A percentile compares a stretch with the other conserved stretches of the same genome.
Evolutionary conservation across 768 basidiomycete species (phyloP).

Genomic region (Tephrocybe sp.): DNA sequence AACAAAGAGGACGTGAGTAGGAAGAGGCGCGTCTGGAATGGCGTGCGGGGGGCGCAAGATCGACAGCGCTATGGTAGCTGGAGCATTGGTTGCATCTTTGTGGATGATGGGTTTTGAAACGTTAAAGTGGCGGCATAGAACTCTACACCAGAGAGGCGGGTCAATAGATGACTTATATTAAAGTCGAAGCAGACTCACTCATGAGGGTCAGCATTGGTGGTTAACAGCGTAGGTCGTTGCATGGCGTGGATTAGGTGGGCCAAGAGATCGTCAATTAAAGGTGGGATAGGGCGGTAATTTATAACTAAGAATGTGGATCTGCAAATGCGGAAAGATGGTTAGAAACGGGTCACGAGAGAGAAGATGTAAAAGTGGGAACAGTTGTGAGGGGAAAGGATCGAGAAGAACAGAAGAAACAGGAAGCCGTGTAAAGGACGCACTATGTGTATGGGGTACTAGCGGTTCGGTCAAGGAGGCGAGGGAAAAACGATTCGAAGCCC

Average conservation of each 20-base stretch:
- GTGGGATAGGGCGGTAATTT: not conserved
- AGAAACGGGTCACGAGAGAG: slow-evolving; percentile 7
- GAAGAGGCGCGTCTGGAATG: slow-evolving; percentile 36
- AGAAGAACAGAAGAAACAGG: not conserved
- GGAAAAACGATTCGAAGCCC: too few species aligned
- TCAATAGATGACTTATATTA: not conserved
- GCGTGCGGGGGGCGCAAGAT: slow-evolving; percentile 28
- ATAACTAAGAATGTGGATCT: not conserved
- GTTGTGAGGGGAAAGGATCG: not conserved
- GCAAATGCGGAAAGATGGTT: not conserved
- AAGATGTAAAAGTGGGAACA: not conserved
- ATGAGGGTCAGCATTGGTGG: slow-evolving; percentile 27
- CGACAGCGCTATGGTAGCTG: slow-evolving; percentile 45
- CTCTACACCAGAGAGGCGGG: slow-evolving; percentile 30
- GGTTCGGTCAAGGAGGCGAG: slow-evolving; percentile 6
- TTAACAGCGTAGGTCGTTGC: slow-evolving; percentile 32
- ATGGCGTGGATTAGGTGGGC: slow-evolving; percentile 13
- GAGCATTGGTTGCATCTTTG: slow-evolving; percentile 26
- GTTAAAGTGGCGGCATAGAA: slow-evolving; percentile 44
- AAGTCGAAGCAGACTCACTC: slow-evolving; percentile 26
- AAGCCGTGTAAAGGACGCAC: slow-evolving; percentile 7
- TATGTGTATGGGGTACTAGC: slow-evolving; percentile 1
- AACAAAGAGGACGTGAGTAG: slow-evolving; percentile 58
- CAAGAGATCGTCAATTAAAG: slow-evolving; percentile 1
- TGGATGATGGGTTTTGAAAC: slow-evolving; percentile 23